Base-by-base conservation (phyloP, 108 stramenopile species). In the Nitzschia sp. region DNA sequence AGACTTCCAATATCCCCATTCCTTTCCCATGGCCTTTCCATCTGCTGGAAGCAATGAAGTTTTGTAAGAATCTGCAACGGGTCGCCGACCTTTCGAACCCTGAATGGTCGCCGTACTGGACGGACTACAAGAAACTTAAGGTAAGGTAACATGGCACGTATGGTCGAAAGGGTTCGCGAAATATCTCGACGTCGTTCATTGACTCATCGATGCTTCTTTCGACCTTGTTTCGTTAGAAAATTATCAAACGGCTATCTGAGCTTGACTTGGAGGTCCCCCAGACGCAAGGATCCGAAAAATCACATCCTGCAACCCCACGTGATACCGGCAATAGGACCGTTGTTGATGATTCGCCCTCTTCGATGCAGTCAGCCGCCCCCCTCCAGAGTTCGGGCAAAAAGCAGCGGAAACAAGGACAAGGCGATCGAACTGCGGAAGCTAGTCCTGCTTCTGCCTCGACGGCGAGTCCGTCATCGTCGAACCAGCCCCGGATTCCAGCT, bases 1-100 rank as follows among this genome's bases (percentile, higher is more conserved):
- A n/a, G n/a, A n/a, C n/a, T n/a, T n/a, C n/a, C n/a, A n/a, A n/a
- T n/a, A n/a, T n/a, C n/a, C n/a, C n/a, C n/a, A n/a, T n/a, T n/a
- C n/a, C n/a, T n/a, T n/a, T n/a, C n/a, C n/a, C n/a, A n/a, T n/a
- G n/a, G n/a, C n/a, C n/a, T n/a, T n/a, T n/a, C n/a, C n/a, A n/a
- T n/a, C n/a, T n/a, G n/a, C n/a, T n/a, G n/a, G n/a, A n/a, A 42
- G 13, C 38, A 42, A 91, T 91, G 89, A 91, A 91, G 78, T 91
- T 91, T 79, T 87, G 89, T 75, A 83, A 84, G 53, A 88, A 86
- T 63, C 81, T 91, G 4, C 87, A 86, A 69, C 78, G 78, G 29
- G 77, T 86, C 0, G 82, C 88, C 25, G 87, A 86, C 21, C 74
- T 88, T 21, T 88, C 90, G 2, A 83, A 91, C 64, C 87, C 87